These are phyloP conservation scores for Saccharomycopsis sp. DNA, from an alignment of 805 yeast genomes.

Conservation along the genomic window DNA sequence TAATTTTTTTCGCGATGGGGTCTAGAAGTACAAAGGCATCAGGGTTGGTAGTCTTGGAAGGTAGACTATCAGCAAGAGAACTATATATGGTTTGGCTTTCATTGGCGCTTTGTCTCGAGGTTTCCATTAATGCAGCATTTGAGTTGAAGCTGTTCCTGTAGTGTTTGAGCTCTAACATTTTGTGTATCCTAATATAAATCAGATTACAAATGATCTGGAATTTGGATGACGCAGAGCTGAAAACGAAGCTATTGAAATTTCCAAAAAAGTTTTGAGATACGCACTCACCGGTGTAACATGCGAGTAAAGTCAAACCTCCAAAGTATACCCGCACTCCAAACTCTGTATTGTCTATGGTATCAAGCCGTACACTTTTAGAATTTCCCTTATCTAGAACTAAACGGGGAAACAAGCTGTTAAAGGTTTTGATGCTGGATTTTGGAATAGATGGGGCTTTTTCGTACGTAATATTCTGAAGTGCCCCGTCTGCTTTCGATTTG, in stretches of 20 bases:
- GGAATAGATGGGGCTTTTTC: not conserved
- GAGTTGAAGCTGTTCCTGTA: not conserved
- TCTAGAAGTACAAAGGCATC: not conserved
- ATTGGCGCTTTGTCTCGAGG: not conserved
- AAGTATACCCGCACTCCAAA: slow-evolving; percentile 5
- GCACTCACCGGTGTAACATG: slow-evolving; percentile 3
- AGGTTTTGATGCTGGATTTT: not conserved
- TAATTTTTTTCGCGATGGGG: not conserved
- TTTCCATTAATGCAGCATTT: not conserved
- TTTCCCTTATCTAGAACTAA: not conserved
- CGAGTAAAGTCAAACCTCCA: slow-evolving; percentile 10
- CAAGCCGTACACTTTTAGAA: not conserved
- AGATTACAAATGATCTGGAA: slow-evolving; percentile 10
- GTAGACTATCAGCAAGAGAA: not conserved
- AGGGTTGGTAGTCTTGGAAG: not conserved
- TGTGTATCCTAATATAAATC: not conserved
- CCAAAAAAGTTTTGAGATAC: slow-evolving; percentile 8
- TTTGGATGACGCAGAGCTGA: slow-evolving; percentile 15
- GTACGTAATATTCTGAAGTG: not conserved
- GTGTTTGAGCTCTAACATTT: not conserved
- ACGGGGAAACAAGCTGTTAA: not conserved
- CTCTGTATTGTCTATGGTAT: slow-evolving; percentile 3
- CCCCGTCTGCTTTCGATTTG: not conserved
- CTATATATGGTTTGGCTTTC: not conserved
- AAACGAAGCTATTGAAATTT: slow-evolving; percentile 8